Percentiles rank a stretch among this genome's conserved stretches.
Conservation (phyloP, 1,139 yeast genomes). For the Wickerhamomyces sp. region DNA sequence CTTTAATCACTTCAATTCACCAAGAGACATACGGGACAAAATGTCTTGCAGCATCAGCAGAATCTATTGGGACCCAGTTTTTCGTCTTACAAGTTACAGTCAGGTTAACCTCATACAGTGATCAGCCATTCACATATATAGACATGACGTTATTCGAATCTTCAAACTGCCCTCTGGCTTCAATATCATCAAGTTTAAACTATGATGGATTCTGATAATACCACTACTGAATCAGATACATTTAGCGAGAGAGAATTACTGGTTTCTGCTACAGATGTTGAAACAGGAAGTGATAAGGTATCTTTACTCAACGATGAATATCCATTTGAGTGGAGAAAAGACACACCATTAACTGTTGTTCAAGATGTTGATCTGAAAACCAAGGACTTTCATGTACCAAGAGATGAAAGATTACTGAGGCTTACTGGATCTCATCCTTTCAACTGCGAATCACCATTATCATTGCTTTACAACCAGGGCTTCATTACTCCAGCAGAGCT, state of each 20-base stretch:
- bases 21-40: too few relatives aligned
- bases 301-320: background rate
- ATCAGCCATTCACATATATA: too few relatives aligned
- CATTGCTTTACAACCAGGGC: conserved; percentile 25
- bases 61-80: too few relatives aligned
- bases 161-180: too few relatives aligned
- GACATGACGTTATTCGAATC: too few relatives aligned
- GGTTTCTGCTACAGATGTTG: background rate
- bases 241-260: background rate
- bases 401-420: conserved; percentile 28
- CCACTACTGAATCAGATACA: background rate
- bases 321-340: conserved; percentile 7
- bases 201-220: background rate
- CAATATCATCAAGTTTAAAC: too few relatives aligned
- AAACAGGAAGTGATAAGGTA: background rate
- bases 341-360: conserved; percentile 9
- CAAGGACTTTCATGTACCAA: conserved; percentile 26
- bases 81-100: too few relatives aligned
- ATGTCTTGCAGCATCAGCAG: background rate
- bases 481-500: conserved; percentile 29
- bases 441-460: conserved; percentile 29
- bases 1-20: too few relatives aligned
- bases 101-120: too few relatives aligned
- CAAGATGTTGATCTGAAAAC: conserved; percentile 25
- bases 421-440: conserved; percentile 33